Evolutionary conservation across 495 filamentous ascomycete species (phyloP).

Genomic region (Lasiosphaeris hirsuta): DNA sequence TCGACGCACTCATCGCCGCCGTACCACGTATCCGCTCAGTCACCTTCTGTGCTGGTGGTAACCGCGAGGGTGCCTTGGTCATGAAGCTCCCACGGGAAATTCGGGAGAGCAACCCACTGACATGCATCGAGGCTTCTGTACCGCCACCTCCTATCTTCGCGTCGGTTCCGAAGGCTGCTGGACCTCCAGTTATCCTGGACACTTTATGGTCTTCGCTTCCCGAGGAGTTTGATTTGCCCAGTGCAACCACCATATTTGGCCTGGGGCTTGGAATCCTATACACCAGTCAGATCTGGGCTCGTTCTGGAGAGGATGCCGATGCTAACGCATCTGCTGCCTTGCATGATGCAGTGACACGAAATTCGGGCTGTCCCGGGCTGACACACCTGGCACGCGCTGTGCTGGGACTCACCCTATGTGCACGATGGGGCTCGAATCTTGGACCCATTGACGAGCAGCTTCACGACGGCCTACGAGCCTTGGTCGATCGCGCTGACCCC

Average conservation of each 20-base stretch:
- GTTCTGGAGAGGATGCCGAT: slow-evolving; percentile 40
- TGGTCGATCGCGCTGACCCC: slow-evolving; percentile 29
- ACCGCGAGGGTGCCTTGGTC: slow-evolving; percentile 78
- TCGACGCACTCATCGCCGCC: slow-evolving; percentile 65
- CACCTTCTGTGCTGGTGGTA: slow-evolving; percentile 80
- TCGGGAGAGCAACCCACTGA: slow-evolving; percentile 62
- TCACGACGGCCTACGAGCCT: slow-evolving; percentile 33
- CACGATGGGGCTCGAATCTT: slow-evolving; percentile 70
- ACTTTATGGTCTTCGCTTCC: slow-evolving; percentile 55
- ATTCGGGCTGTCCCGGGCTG: slow-evolving; percentile 68
- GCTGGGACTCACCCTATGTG: slow-evolving; percentile 69
- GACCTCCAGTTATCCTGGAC: slow-evolving; percentile 33
- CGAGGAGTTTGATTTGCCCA: slow-evolving; percentile 46
- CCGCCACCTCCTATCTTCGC: neutral
- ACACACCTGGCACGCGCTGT: slow-evolving; percentile 68
- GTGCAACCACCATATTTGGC: slow-evolving; percentile 41
- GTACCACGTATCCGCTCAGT: slow-evolving; percentile 69
- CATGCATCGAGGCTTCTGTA: slow-evolving; percentile 28
- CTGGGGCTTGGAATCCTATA: slow-evolving; percentile 41
- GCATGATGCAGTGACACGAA: slow-evolving; percentile 65
- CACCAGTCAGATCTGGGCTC: slow-evolving; percentile 43
- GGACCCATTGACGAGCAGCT: slow-evolving; percentile 45
- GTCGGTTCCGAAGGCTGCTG: neutral
- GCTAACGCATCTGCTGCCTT: slow-evolving; percentile 66
- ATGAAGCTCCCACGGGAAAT: slow-evolving; percentile 56